Evolutionary conservation across 1,284 basidiomycete species (phyloP), one percentile per base, ranked within the genome.

Genomic region (Pterulicium gracile): DNA sequence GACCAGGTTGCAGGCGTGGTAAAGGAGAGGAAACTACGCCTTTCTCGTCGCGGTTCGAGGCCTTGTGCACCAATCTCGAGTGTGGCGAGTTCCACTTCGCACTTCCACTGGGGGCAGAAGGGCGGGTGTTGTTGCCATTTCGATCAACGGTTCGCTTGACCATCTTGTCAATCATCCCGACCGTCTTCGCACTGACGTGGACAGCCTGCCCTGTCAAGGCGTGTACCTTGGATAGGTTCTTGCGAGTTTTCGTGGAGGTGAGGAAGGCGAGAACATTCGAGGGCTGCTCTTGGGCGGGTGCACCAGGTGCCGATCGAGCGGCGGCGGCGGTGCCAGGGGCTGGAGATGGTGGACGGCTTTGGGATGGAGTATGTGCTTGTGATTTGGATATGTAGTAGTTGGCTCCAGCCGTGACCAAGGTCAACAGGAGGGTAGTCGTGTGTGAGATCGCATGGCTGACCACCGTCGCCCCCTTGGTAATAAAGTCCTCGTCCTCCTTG

Each of bases 401-500:
- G 3, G 85, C 78, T 0, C 81, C 82, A 2, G 68, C 60, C 2
- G 73, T 72, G 53, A 89, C 75, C 1, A 79, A 80, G 1, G 71
- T 72, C 22, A 79, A 61, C 18, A 87, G 66, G 23, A 81, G 69
- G 22, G 73, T 79, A 2, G 86, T 83, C 2, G 80, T 77, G 13
- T 71, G 67, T 1, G 85, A 73, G 47, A 90, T 84, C 0, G 77
- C 80, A 58, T 77, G 73, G 56, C 85, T 86, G 52, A 83, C 67
- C 20, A 79, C 61, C 18, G 77, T 72, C 1, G 86, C 86, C 2
- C 80, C 74, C 51, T 73, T 77, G 44, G 86, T 75, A 50, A 90
- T 70, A 77, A 78, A 83, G 58, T 88, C 81, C 54, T 79, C 77
- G 46, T 87, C 75, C 47, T 84, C 77, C 0, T 76, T 73, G 19